Evolutionary conservation across 768 basidiomycete species (phyloP), one percentile per base, ranked within the genome.

Genomic region (Hypholoma fasciculare): DNA sequence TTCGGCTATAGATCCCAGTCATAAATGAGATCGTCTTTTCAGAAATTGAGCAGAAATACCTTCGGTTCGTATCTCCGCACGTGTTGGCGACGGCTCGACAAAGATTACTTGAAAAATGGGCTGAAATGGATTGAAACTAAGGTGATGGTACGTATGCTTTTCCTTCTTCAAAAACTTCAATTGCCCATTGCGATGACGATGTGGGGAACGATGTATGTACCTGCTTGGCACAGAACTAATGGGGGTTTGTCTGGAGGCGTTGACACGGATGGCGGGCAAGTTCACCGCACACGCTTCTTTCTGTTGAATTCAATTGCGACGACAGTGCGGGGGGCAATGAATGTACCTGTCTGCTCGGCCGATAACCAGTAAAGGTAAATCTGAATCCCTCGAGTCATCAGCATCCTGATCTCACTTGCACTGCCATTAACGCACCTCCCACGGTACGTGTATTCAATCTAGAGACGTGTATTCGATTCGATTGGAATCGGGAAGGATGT

Each of bases 1-100:
- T 52, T 65, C 59, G 61, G 63, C 46, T 60, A 58, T 52, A 58
- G 37, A 47, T 38, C 26, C 17, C 34, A 56, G 61, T 59, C 58
- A 51, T 57, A 44, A 54, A 59, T 53, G 23, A 26, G 40, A 59
- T 52, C 58, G 52, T 43, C 49, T 49, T 52, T 55, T 48, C 23
- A 30, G 52, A 34, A 48, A 50, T 19, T n/a, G 39, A 34, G 19
- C 44, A 20, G 19, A 53, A 47, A 46, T 55, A 54, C 56, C 38
- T 55, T 54, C 38, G 16, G 20, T 61, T 19, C 20, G 19, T 16
- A 49, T 34, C 55, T 44, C 53, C 34, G 34, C 26, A 34, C 56
- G 48, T 49, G 27, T 20, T 49, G 27, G 48, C 20, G 17, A 42
- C 16, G 40, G 13, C 13, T 42, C 40, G 40, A 42, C 40, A 34